phyloP scores from a whole-genome alignment of 371 early-diverging fungal species.

The Mortierella sp. region DNA sequence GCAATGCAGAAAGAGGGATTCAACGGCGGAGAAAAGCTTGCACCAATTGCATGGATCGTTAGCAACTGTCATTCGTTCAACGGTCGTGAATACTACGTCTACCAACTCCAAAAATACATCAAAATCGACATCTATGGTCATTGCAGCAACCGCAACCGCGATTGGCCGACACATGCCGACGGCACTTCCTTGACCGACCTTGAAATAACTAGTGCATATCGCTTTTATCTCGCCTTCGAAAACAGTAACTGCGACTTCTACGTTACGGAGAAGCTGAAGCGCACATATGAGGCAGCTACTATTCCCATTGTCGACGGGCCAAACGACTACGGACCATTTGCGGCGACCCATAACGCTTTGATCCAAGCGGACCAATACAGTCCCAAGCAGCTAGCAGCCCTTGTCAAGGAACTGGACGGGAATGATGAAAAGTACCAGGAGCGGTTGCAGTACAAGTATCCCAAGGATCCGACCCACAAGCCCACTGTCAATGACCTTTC shows the following conservation, averaged over 20 bases:
- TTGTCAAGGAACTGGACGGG: conserved; percentile 25
- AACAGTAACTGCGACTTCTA: conserved; percentile 54
- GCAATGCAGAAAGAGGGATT: background rate
- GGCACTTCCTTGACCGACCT: background rate
- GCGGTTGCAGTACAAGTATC: conserved; percentile 3
- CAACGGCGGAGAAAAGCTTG: background rate
- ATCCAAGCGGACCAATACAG: conserved; percentile 41
- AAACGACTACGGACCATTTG: conserved; percentile 38
- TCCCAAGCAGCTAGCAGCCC: conserved; percentile 26
- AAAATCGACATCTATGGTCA: conserved; percentile 46
- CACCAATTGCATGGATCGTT: conserved; percentile 52
- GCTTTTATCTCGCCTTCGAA: conserved; percentile 51
- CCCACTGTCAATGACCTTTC: no score
- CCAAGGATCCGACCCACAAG: no score
- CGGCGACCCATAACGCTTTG: conserved; percentile 34
- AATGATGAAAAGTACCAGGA: conserved; percentile 23
- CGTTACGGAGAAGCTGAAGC: conserved; percentile 40
- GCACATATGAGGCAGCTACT: conserved; percentile 33
- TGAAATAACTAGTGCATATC: conserved; percentile 26
- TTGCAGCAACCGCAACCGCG: conserved; percentile 26
- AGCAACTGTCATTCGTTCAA: conserved; percentile 32
- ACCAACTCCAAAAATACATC: conserved; percentile 45
- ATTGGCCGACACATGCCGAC: conserved; percentile 18
- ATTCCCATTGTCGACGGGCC: conserved; percentile 56
- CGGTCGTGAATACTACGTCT: conserved; percentile 31